Evolutionary conservation across 1,139 yeast species (phyloP).

Genomic region (Pichia terricola): DNA sequence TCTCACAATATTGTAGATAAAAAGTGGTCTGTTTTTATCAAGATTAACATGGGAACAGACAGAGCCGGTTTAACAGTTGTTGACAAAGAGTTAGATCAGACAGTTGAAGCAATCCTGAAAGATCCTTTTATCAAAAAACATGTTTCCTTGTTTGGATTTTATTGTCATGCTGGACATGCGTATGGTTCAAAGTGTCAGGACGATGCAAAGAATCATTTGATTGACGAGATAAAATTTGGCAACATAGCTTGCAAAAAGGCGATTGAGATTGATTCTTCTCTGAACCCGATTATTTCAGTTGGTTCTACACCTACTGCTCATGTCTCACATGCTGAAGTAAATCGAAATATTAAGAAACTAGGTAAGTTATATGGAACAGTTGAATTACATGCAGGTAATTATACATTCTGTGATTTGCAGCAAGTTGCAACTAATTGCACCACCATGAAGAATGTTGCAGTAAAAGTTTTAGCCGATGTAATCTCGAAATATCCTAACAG

Average conservation of each 20-base stretch:
- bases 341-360: slow-evolving; percentile 19
- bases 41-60: slow-evolving; percentile 51
- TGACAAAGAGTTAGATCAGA: slow-evolving; percentile 12
- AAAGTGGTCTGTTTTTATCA: slow-evolving; percentile 49
- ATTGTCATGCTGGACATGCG: slow-evolving; percentile 76
- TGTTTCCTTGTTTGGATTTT: slow-evolving; percentile 54
- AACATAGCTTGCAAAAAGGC: slow-evolving; percentile 43
- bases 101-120: slow-evolving; percentile 25
- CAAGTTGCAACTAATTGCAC: slow-evolving; percentile 63
- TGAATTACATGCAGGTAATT: slow-evolving; percentile 77
- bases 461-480: slow-evolving; percentile 53
- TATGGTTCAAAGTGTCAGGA: slow-evolving; percentile 40
- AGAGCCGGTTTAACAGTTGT: slow-evolving; percentile 46
- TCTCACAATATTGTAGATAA: slow-evolving; percentile 5
- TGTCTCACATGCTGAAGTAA: slow-evolving; percentile 32
- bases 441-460: slow-evolving; percentile 38
- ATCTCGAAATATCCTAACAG: slow-evolving; percentile 50
- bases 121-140: slow-evolving; percentile 19
- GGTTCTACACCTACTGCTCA: slow-evolving; percentile 84
- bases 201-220: slow-evolving; percentile 39
- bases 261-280: slow-evolving; percentile 23
- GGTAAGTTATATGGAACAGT: slow-evolving; percentile 32
- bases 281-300: slow-evolving; percentile 39
- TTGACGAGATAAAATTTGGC: slow-evolving; percentile 49
- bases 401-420: slow-evolving; percentile 64